These are phyloP conservation scores for Eutypa lata DNA, from an alignment of 2,329 filamentous ascomycete genomes.

Conservation along the genomic window DNA sequence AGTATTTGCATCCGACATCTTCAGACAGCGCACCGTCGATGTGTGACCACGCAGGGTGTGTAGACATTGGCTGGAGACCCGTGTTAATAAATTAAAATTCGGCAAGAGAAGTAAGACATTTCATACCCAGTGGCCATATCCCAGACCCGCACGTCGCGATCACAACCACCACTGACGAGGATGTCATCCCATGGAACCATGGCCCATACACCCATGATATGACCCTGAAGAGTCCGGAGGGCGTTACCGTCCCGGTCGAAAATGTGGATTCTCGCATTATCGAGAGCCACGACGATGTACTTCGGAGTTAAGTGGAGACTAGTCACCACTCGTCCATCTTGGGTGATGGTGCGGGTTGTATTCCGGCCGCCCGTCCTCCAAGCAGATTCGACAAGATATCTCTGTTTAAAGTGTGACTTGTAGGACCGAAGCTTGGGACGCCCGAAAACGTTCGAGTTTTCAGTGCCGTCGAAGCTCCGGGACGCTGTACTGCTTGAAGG, in stretches of 20 bases:
- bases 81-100: slow-evolving; percentile 22
- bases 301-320: slow-evolving; percentile 91
- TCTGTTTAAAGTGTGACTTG: slow-evolving; percentile 95
- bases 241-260: slow-evolving; percentile 90
- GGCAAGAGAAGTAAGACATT: slow-evolving; percentile 1
- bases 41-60: slow-evolving; percentile 92
- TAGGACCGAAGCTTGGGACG: slow-evolving; percentile 75
- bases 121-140: slow-evolving; percentile 86
- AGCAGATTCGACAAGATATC: slow-evolving; percentile 94
- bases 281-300: slow-evolving; percentile 95
- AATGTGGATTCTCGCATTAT: slow-evolving; percentile 98
- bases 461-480: slow-evolving; percentile 55
- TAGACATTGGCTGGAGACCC: slow-evolving; percentile 57
- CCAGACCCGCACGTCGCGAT: slow-evolving; percentile 96
- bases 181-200: slow-evolving; percentile 98
- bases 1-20: slow-evolving; percentile 93
- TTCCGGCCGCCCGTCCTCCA: slow-evolving; percentile 91
- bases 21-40: slow-evolving; percentile 91
- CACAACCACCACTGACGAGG: slow-evolving; percentile 92
- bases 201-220: slow-evolving; percentile 99
- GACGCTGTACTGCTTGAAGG: slow-evolving; percentile 34
- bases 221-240: slow-evolving; percentile 85
- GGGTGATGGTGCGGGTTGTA: slow-evolving; percentile 83
- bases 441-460: slow-evolving; percentile 34
- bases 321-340: slow-evolving; percentile 94